Conservation (phyloP, 2,329 filamentous ascomycete genomes). For the Pseudodiploospora longispora region DNA sequence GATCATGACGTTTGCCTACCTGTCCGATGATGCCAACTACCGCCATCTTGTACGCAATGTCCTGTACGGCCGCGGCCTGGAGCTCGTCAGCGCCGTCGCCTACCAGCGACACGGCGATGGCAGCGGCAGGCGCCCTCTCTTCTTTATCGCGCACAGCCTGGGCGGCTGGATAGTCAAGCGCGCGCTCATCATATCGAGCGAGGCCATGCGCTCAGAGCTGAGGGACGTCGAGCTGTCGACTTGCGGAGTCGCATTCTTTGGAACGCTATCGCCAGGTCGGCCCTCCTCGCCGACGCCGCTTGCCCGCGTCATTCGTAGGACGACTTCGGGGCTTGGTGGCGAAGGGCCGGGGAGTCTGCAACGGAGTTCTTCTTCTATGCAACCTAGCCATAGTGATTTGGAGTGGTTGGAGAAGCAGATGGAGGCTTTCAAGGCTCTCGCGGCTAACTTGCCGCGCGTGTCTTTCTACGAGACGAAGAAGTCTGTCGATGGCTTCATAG, state of each 20-base stretch:
- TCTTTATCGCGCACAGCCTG: constrained; percentile 20
- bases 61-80: constrained; percentile 16
- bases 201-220: constrained; percentile 14
- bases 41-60: constrained; percentile 16
- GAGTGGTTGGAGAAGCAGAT: constrained; percentile 20
- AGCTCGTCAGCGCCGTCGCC: constrained; percentile 15
- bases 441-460: constrained; percentile 13
- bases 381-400: constrained; percentile 12
- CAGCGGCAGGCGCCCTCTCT: constrained; percentile 14
- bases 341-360: constrained; percentile 2
- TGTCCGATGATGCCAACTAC: constrained; percentile 14
- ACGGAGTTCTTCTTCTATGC: not conserved
- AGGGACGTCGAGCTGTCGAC: constrained; percentile 17
- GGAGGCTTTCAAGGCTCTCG: constrained; percentile 19
- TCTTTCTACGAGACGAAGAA: constrained; percentile 20
- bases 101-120: constrained; percentile 11
- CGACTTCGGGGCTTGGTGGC: constrained; percentile 11
- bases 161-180: constrained; percentile 22
- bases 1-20: constrained; percentile 19
- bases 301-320: constrained; percentile 17
- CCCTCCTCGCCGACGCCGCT: constrained; percentile 17
- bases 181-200: constrained; percentile 19
- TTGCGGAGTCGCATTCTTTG: constrained; percentile 20
- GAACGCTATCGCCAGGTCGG: constrained; percentile 15
- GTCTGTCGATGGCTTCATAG: constrained; percentile 15